Evolutionary conservation across 2,329 filamentous ascomycete genomes (phyloP), one percentile per base, ranked within the genome.

Genomic region (Annulohypoxylon truncatum): DNA sequence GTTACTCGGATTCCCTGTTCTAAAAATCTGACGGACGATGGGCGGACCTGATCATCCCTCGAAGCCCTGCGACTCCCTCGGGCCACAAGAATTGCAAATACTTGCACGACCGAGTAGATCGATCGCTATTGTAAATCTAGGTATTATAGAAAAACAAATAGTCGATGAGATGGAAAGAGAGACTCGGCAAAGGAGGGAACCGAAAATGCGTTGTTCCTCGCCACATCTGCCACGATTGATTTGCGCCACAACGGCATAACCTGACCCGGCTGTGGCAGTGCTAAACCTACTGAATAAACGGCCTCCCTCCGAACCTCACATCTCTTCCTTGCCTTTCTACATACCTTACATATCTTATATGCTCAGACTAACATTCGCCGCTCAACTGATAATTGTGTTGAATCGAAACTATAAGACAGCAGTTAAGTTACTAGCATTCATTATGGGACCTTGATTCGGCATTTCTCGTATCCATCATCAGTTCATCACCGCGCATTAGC

Each of bases 381-480:
- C 63, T 46, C 26, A 26, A 58, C 12, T 33, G 40, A 47, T 31
- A 29, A 53, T 18, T n/a, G 2, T 52, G 18, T 35, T 28, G 12
- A 4, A 7, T 6, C 22, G 22, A 12, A 28, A 28, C 9, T 47
- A 12, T 28, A 47, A 47, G 10, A 13, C 24, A 15, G 44, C 48
- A 26, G 31, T 44, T 44, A 10, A 22, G n/a, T 44, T 6, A 31
- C 40, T 15, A 29, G 10, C 28, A 24, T 38, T 29, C n/a, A 24
- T 38, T 8, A 22, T 4, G 40, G 10, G 10, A 47, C 26, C 47
- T 54, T 26, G 47, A 61, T 54, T 40, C 56, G 33, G 22, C 35
- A 48, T 48, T 48, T 24, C 52, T 68, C 62, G 62, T 66, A 68
- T 63, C 66, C 62, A 60, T 65, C 44, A 51, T 42, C 42, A 29